These are phyloP conservation scores for Sphagnurus paluster DNA, from an alignment of 1,284 basidiomycete genomes.

Conservation along the genomic window DNA sequence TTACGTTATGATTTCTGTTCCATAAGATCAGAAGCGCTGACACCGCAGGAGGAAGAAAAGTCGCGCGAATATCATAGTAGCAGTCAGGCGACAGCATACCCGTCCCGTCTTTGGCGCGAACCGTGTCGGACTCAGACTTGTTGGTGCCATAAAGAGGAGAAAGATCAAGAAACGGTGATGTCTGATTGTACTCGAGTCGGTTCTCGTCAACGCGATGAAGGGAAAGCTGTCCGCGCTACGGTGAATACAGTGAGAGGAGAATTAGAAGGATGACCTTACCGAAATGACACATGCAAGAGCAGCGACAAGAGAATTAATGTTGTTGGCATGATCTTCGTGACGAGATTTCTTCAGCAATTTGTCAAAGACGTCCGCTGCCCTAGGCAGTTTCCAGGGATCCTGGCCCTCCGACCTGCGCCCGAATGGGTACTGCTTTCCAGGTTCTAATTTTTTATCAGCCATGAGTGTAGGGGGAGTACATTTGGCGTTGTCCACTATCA, in stretches of 20 bases:
- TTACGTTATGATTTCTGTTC: slow-evolving; percentile 25
- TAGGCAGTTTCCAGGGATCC: not conserved
- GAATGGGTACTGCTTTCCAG: slow-evolving; percentile 6
- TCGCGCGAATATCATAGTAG: slow-evolving; percentile 19
- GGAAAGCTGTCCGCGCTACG: slow-evolving; percentile 15
- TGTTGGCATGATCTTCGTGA: slow-evolving; percentile 10
- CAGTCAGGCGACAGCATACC: slow-evolving; percentile 24
- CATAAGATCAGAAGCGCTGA: slow-evolving; percentile 21
- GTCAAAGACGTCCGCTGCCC: slow-evolving; percentile 7
- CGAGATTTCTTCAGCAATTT: slow-evolving; percentile 4
- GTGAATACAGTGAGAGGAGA: not conserved
- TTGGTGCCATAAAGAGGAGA: slow-evolving; percentile 23
- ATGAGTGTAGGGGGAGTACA: slow-evolving; percentile 6
- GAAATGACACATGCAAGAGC: slow-evolving; percentile 13
- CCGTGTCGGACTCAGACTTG: slow-evolving; percentile 12
- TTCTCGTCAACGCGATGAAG: slow-evolving; percentile 12
- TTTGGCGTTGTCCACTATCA: slow-evolving; percentile 11
- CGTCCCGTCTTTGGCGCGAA: slow-evolving; percentile 20
- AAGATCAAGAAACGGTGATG: slow-evolving; percentile 20
- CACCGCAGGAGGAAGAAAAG: slow-evolving; percentile 16
- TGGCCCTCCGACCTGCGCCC: slow-evolving; percentile 5
- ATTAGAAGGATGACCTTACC: slow-evolving; percentile 4
- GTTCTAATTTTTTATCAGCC: not conserved
- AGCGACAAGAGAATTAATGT: slow-evolving; percentile 7
- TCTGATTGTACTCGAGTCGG: slow-evolving; percentile 9